These are phyloP conservation scores for Paramecium bursaria DNA, from an alignment of 73 alveolate species.

Conservation along the genomic window DNA sequence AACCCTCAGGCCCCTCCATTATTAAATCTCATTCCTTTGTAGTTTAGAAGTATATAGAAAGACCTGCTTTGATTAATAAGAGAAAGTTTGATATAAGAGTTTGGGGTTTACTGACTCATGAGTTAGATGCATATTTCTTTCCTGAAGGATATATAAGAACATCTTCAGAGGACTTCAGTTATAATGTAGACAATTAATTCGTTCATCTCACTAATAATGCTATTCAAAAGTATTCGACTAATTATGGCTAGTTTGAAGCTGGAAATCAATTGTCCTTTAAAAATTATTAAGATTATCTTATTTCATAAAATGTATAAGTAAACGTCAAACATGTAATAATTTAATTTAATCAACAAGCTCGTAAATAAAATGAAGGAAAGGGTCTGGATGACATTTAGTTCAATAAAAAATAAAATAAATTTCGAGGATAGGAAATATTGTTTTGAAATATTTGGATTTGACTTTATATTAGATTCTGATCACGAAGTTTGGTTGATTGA, in stretches of 20 bases:
- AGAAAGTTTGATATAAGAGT: slow-evolving; percentile 93
- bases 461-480: slow-evolving; percentile 78
- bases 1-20: slow-evolving; percentile 59
- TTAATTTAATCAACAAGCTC: slow-evolving; percentile 56
- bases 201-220: slow-evolving; percentile 90
- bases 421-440: slow-evolving; percentile 74
- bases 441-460: slow-evolving; percentile 89
- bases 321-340: slow-evolving; percentile 69
- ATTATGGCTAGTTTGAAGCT: slow-evolving; percentile 91
- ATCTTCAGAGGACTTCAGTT: slow-evolving; percentile 77
- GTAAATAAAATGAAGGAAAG: slow-evolving; percentile 74
- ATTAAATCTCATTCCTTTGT: slow-evolving; percentile 60
- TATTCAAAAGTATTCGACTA: slow-evolving; percentile 80
- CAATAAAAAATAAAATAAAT: slow-evolving; percentile 69
- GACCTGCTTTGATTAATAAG: slow-evolving; percentile 82
- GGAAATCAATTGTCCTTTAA: slow-evolving; percentile 90
- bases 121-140: slow-evolving; percentile 82
- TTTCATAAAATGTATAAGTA: slow-evolving; percentile 66
- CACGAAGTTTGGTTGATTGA: slow-evolving; percentile 81
- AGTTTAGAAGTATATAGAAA: slow-evolving; percentile 88
- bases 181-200: slow-evolving; percentile 73
- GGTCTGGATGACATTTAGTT: slow-evolving; percentile 60
- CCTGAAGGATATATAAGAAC: slow-evolving; percentile 95
- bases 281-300: slow-evolving; percentile 79
- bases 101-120: slow-evolving; percentile 91